Evolutionary conservation across 352 stramenopile genomes (phyloP), one percentile per base, ranked within the genome.

Genomic region (Globisporangium alternatum): DNA sequence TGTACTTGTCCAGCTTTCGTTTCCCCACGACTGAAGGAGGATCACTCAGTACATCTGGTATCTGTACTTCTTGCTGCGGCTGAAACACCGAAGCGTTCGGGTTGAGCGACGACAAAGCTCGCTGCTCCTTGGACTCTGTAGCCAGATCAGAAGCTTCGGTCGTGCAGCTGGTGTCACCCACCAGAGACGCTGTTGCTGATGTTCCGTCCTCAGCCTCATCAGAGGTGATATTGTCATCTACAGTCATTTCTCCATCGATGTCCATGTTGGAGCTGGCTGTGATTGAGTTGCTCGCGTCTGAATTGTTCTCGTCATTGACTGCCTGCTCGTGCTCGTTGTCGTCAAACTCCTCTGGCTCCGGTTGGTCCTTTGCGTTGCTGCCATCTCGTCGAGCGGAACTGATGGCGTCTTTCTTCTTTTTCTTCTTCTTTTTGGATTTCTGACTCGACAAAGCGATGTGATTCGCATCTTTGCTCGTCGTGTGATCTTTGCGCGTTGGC

Each of bases 1-100:
- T 76, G 51, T 83, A 92, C 47, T 88, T 72, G 43, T 92, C 86
- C 39, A 90, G 75, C 54, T 90, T 91, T 19, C 82, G 79, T 60
- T 94, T 92, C 3, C 81, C 73, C 21, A 33, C 62, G 56, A 63
- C 65, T 37, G 41, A 58, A 39, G 47, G 57, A 35, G 49, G 64
- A 58, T 22, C 17, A 5, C 30, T 57, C 30, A 30, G 8, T 9
- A 37, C 19, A 7, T 35, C 28, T 22, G 17, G 21, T 43, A 8
- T 19, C 3, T 43, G 22, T 21, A 62, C 43, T 63, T 65, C 48
- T 19, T 31, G 64, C 9, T 82, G 62, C 1, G 83, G 83, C 44
- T 90, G 68, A 52, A 89, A 93, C 7, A 73, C 72, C 7, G 70
- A 41, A 12, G 83, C 83, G 35, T 91, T 77, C 0, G 83, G 83